A percentile compares a stretch with the other conserved stretches of the same genome.
phyloP scores from a whole-genome alignment of 169 alveolate genomes.

The Perkinsus chesapeaki region DNA sequence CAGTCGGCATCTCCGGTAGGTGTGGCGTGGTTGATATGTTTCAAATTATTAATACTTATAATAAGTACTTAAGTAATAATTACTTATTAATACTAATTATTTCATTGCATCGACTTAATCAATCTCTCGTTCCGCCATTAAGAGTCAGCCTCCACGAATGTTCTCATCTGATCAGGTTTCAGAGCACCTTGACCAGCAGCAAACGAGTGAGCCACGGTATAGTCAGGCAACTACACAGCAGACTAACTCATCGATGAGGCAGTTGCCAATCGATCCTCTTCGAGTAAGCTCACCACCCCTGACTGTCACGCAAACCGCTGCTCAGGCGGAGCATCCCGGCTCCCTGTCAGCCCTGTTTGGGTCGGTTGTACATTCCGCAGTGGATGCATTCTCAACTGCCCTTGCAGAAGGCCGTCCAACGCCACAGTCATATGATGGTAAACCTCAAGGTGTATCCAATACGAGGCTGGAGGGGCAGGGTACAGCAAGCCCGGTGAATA shows the following conservation, averaged over 20 bases:
- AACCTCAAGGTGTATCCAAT: neutral
- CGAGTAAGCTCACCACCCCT: neutral
- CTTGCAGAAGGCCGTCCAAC: neutral
- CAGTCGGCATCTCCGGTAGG: neutral
- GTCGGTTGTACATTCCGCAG: neutral
- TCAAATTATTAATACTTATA: too few relatives aligned
- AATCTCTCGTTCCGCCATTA: too few relatives aligned
- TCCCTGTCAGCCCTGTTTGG: neutral
- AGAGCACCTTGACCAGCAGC: too few relatives aligned
- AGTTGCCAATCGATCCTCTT: neutral
- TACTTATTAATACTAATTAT: too few relatives aligned
- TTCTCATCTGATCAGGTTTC: too few relatives aligned
- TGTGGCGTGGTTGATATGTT: too few relatives aligned
- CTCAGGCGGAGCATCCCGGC: neutral
- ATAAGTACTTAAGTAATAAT: too few relatives aligned
- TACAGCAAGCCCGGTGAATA: neutral
- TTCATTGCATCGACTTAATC: too few relatives aligned
- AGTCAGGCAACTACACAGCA: too few relatives aligned
- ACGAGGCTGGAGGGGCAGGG: neutral
- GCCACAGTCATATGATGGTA: neutral
- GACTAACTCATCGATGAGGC: neutral
- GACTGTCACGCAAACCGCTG: neutral
- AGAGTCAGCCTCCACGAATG: too few relatives aligned
- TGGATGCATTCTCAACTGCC: neutral
- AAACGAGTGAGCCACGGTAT: too few relatives aligned